These are phyloP conservation scores for Chloris gayana DNA, from an alignment of 176 grass and related monocot species.

Conservation along the genomic window DNA sequence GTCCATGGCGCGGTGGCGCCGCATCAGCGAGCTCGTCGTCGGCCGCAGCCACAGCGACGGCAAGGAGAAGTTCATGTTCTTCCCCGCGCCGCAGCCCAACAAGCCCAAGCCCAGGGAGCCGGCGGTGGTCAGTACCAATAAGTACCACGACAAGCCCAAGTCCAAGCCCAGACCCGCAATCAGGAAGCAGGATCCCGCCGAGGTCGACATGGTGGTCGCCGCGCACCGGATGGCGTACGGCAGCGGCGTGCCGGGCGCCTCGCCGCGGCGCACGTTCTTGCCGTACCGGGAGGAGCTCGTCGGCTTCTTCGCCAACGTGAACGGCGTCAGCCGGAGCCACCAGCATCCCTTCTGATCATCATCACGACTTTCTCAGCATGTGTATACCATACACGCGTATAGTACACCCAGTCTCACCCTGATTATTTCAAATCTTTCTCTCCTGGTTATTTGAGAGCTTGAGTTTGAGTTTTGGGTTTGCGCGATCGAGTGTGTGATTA, in stretches of 20 bases:
- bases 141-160: not conserved
- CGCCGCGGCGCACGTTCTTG: slow-evolving; percentile 67
- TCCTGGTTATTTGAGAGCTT: not conserved
- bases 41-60: slow-evolving; percentile 92
- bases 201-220: slow-evolving; percentile 32
- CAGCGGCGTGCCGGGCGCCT: not conserved
- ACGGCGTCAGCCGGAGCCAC: slow-evolving; percentile 58
- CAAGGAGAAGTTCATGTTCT: slow-evolving; percentile 92
- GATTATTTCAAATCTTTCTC: not conserved
- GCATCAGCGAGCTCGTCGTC: slow-evolving; percentile 74
- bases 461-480: not conserved
- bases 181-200: slow-evolving; percentile 30
- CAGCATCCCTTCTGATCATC: slow-evolving; percentile 36
- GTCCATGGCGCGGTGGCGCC: slow-evolving; percentile 79
- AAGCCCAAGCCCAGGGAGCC: not conserved
- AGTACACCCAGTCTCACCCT: too few species aligned
- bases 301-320: slow-evolving; percentile 60
- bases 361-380: too few species aligned
- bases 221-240: slow-evolving; percentile 53
- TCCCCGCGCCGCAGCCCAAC: slow-evolving; percentile 30
- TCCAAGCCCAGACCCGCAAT: not conserved
- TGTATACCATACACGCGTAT: too few species aligned
- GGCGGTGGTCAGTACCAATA: not conserved
- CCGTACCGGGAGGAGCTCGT: slow-evolving; percentile 68
- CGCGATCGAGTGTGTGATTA: not conserved